Conservation (phyloP, 768 basidiomycete genomes). For the Tulasnella sp. region DNA sequence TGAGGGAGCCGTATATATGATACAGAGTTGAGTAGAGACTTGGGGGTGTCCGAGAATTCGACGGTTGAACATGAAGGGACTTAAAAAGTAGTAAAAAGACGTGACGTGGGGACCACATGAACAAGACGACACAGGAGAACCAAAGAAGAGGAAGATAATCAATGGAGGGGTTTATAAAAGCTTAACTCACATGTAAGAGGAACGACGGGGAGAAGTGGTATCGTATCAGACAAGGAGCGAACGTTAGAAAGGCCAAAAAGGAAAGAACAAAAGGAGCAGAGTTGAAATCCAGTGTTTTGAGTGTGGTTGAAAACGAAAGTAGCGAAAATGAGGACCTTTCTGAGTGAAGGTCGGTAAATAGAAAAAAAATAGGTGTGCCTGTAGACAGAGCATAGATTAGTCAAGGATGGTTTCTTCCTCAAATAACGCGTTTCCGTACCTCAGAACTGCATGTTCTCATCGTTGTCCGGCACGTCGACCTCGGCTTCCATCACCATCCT, state of each 20-base stretch:
- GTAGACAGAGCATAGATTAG: too few species aligned
- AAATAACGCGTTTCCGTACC: background rate
- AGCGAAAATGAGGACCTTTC: background rate
- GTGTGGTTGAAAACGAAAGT: background rate
- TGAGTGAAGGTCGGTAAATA: background rate
- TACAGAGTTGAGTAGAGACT: conserved; percentile 2
- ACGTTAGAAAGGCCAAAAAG: too few species aligned
- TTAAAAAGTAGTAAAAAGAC: background rate
- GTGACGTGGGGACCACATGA: background rate
- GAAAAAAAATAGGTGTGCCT: too few species aligned
- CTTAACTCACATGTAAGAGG: background rate
- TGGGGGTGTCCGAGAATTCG: background rate
- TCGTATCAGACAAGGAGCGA: background rate
- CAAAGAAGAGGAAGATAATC: background rate
- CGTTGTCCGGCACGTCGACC: conserved; percentile 6
- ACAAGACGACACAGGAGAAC: background rate
- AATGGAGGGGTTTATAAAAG: background rate
- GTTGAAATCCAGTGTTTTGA: background rate
- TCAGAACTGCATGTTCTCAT: background rate
- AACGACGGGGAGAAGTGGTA: background rate
- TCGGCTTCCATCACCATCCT: conserved; percentile 8
- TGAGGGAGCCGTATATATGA: background rate
- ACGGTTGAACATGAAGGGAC: background rate
- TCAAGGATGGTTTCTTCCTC: background rate
- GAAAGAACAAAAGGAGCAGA: background rate